phyloP scores from a whole-genome alignment of 1,139 yeast genomes.

The Petasospora fabianii region DNA sequence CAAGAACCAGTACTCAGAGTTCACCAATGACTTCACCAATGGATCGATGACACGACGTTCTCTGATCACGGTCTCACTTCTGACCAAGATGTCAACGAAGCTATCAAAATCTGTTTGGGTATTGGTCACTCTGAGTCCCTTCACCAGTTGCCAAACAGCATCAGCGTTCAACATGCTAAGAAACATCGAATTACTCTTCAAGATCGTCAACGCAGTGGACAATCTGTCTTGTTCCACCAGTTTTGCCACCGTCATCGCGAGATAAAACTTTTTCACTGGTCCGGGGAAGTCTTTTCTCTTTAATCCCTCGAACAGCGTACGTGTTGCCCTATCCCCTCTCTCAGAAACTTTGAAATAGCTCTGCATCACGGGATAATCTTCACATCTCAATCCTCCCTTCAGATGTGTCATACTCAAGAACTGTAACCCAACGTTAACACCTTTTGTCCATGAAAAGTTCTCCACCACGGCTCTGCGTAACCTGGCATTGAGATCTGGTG shows the following conservation, averaged over 20 bases:
- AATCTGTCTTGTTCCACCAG: slow-evolving; percentile 5
- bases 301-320: background rate
- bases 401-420: slow-evolving; percentile 5
- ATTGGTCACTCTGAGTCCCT: slow-evolving; percentile 3
- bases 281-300: background rate
- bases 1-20: slow-evolving; percentile 7
- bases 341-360: slow-evolving; percentile 8
- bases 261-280: slow-evolving; percentile 14
- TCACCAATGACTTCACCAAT: background rate
- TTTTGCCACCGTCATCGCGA: slow-evolving; percentile 16
- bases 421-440: slow-evolving; percentile 12
- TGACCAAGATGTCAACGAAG: slow-evolving; percentile 3
- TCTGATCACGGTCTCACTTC: background rate
- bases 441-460: slow-evolving; percentile 10
- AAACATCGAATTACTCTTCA: slow-evolving; percentile 3
- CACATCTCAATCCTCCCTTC: slow-evolving; percentile 4
- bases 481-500: slow-evolving; percentile 7
- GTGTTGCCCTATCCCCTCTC: slow-evolving; percentile 9
- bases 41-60: background rate
- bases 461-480: slow-evolving; percentile 11
- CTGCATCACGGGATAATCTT: slow-evolving; percentile 17
- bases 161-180: slow-evolving; percentile 12
- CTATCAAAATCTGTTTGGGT: slow-evolving; percentile 2
- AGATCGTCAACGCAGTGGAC: slow-evolving; percentile 6
- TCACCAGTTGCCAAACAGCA: slow-evolving; percentile 13